These are phyloP conservation scores for Sphaerulina populicola DNA, from an alignment of 2,329 filamentous ascomycete species.

Conservation along the genomic window DNA sequence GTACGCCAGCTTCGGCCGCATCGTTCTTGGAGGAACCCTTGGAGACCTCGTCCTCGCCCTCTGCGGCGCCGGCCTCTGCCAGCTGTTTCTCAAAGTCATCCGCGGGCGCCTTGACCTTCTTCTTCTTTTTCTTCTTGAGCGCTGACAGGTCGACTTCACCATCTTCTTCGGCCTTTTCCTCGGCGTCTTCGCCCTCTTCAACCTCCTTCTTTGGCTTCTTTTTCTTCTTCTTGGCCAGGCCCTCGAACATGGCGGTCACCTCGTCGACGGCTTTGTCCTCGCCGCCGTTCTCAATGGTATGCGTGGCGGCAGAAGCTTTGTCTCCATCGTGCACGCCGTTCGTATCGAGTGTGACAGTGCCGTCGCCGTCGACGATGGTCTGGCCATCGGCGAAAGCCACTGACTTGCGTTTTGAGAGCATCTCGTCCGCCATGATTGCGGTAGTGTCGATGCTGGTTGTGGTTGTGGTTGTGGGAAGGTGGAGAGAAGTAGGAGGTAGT, in stretches of 20 bases:
- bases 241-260: conserved; percentile 33
- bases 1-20: conserved; percentile 33
- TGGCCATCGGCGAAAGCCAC: conserved; percentile 87
- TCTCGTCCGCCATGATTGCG: conserved; percentile 48
- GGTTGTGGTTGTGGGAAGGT: not conserved
- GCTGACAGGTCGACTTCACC: conserved; percentile 56
- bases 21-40: conserved; percentile 44
- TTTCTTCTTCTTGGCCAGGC: conserved; percentile 57
- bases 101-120: conserved; percentile 52
- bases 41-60: conserved; percentile 41
- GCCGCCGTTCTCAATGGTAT: conserved; percentile 42
- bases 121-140: conserved; percentile 86
- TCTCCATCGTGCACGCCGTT: conserved; percentile 59
- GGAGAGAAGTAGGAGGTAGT: not conserved
- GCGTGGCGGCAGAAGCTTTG: conserved; percentile 73
- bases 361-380: conserved; percentile 81
- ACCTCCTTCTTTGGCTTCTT: conserved; percentile 52
- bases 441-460: conserved; percentile 9
- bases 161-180: conserved; percentile 47
- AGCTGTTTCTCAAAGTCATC: conserved; percentile 62
- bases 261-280: conserved; percentile 30
- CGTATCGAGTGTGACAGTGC: conserved; percentile 63
- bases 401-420: conserved; percentile 69
- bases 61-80: conserved; percentile 52
- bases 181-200: conserved; percentile 27